phyloP scores from a whole-genome alignment of 176 grass and related monocot species.

The Oryza longistaminata region DNA sequence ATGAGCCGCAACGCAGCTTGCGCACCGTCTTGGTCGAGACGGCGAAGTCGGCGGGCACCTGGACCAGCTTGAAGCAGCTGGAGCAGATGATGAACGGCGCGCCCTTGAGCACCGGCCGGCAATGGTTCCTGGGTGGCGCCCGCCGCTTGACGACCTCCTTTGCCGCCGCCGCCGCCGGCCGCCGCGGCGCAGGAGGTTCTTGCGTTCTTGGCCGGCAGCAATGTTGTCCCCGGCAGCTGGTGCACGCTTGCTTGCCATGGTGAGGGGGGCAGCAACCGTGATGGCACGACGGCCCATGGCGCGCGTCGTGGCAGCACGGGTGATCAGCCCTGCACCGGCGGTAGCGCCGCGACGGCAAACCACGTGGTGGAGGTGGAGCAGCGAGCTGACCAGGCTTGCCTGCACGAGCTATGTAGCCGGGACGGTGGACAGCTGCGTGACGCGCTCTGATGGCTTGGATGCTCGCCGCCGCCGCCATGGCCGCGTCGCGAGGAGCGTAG shows the following conservation, averaged over 20 bases:
- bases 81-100: conserved; percentile 92
- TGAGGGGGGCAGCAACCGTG: conserved; percentile 29
- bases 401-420: background rate
- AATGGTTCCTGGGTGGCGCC: conserved; percentile 47
- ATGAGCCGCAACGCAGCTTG: conserved; percentile 75
- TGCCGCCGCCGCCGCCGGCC: background rate
- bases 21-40: conserved; percentile 49
- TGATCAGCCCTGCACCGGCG: conserved; percentile 33
- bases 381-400: conserved; percentile 3
- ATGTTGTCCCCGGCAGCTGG: conserved; percentile 42
- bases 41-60: conserved; percentile 70
- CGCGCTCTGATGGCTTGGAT: conserved; percentile 15
- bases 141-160: conserved; percentile 34
- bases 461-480: background rate
- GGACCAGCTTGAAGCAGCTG: conserved; percentile 68
- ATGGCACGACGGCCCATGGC: background rate
- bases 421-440: background rate
- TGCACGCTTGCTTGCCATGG: conserved; percentile 19
- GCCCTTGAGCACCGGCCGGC: conserved; percentile 74
- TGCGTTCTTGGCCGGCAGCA: conserved; percentile 29
- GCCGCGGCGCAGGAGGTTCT: background rate
- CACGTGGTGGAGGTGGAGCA: background rate
- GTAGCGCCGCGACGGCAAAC: conserved; percentile 43
- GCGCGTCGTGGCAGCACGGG: background rate
- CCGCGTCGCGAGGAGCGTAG: background rate